Evolutionary conservation across 257 asterid species (phyloP).

Genomic region (Ilex aquifolium): DNA sequence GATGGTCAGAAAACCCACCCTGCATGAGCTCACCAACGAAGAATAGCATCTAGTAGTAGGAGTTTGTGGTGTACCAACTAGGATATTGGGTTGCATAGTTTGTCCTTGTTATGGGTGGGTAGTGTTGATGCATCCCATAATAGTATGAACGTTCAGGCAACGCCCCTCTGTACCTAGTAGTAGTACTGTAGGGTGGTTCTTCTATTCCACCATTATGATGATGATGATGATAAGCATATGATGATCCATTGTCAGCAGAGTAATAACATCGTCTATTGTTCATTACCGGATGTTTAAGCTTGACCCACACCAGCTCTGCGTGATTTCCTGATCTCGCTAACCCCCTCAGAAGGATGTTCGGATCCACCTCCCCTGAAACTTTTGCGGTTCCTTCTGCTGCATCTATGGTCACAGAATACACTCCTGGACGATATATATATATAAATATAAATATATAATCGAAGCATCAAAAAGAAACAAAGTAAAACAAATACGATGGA

Average conservation of each 20-base stretch:
- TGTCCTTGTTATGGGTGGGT: not conserved
- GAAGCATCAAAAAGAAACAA: too few species aligned
- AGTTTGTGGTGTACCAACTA: too few species aligned
- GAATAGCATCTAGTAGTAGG: too few species aligned
- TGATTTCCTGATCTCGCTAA: constrained; percentile 43
- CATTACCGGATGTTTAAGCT: constrained; percentile 33
- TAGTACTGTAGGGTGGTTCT: constrained; percentile 5
- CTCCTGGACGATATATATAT: constrained; percentile 17
- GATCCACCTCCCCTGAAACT: constrained; percentile 42
- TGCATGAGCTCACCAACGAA: too few species aligned
- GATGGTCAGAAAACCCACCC: too few species aligned
- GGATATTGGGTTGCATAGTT: too few species aligned
- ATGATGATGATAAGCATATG: not conserved
- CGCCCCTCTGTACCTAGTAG: constrained; percentile 7
- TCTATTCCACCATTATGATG: constrained; percentile 4
- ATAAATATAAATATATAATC: too few species aligned
- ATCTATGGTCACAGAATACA: constrained; percentile 34
- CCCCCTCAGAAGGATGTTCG: constrained; percentile 36
- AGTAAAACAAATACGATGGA: too few species aligned
- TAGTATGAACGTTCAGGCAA: constrained; percentile 9
- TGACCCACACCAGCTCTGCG: constrained; percentile 40
- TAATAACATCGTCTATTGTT: constrained; percentile 2
- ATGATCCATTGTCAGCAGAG: not conserved
- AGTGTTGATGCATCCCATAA: not conserved
- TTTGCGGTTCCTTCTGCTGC: constrained; percentile 26